phyloP scores from a whole-genome alignment of 495 filamentous ascomycete genomes.

The Penicillium steckii region DNA sequence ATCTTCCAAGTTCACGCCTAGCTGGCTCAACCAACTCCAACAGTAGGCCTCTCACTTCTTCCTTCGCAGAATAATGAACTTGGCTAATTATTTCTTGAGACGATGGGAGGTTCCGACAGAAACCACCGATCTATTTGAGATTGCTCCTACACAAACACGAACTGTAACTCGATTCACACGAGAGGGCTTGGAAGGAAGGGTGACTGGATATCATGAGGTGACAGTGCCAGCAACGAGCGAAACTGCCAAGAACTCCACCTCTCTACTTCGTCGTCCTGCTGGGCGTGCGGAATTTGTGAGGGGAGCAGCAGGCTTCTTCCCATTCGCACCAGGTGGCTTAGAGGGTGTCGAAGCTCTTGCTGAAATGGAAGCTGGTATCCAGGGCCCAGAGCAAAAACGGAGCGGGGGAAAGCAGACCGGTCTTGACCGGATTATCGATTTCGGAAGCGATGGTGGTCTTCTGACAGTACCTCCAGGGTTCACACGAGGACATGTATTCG shows the following conservation, averaged over 20 bases:
- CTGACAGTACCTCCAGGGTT: conserved; percentile 84
- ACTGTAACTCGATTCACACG: conserved; percentile 89
- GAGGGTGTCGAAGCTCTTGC: conserved; percentile 83
- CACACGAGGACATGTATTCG: conserved; percentile 71
- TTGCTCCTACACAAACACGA: conserved; percentile 88
- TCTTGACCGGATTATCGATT: conserved; percentile 78
- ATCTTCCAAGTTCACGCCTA: conserved; percentile 67
- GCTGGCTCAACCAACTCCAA: conserved; percentile 87
- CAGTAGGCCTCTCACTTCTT: conserved; percentile 47
- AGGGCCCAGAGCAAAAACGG: conserved; percentile 41
- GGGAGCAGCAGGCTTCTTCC: conserved; percentile 94
- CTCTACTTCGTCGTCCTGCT: conserved; percentile 82
- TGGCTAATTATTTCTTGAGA: conserved; percentile 35
- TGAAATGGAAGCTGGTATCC: conserved; percentile 65
- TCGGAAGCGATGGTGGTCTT: conserved; percentile 73
- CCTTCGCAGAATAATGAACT: not conserved
- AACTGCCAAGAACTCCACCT: conserved; percentile 96
- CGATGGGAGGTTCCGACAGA: conserved; percentile 82
- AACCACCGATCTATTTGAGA: conserved; percentile 74
- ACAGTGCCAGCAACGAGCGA: conserved; percentile 87
- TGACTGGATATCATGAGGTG: conserved; percentile 92
- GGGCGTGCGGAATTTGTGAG: conserved; percentile 88
- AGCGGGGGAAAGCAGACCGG: conserved; percentile 41
- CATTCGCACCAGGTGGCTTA: conserved; percentile 89
- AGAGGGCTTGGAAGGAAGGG: conserved; percentile 88